Conservation (phyloP, 768 basidiomycete genomes). For the Lactifluus hygrophoroides region DNA sequence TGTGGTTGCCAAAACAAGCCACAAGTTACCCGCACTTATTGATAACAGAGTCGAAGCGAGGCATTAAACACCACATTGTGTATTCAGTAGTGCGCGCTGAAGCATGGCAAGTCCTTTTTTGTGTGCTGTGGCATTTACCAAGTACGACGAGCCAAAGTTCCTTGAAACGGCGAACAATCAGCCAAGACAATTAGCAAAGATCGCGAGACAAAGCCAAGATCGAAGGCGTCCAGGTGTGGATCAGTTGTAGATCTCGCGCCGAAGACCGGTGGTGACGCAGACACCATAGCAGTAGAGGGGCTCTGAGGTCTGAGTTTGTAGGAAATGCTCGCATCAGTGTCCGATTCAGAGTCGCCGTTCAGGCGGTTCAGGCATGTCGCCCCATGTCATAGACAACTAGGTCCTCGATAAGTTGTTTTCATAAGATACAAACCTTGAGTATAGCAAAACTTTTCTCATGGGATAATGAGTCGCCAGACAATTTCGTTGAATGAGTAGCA, state of each 20-base stretch:
- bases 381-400: too few species aligned
- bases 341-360: too few species aligned
- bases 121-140: not conserved
- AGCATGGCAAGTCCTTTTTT: not conserved
- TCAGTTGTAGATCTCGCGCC: too few species aligned
- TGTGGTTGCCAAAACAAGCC: not conserved
- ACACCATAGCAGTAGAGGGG: too few species aligned
- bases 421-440: not conserved
- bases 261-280: too few species aligned
- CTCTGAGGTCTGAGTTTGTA: too few species aligned
- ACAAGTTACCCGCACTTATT: not conserved
- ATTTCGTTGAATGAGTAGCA: not conserved
- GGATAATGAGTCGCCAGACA: not conserved
- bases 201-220: too few species aligned
- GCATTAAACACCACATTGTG: not conserved
- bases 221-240: too few species aligned
- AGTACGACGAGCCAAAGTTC: not conserved
- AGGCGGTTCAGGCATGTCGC: too few species aligned
- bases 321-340: too few species aligned
- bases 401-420: too few species aligned
- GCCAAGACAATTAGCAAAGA: too few species aligned
- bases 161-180: not conserved
- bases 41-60: not conserved
- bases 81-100: not conserved
- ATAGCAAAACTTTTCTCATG: not conserved